Evolutionary conservation across 2,329 filamentous ascomycete species (phyloP), one percentile per base, ranked within the genome.

Genomic region (Spiromastix sp.): DNA sequence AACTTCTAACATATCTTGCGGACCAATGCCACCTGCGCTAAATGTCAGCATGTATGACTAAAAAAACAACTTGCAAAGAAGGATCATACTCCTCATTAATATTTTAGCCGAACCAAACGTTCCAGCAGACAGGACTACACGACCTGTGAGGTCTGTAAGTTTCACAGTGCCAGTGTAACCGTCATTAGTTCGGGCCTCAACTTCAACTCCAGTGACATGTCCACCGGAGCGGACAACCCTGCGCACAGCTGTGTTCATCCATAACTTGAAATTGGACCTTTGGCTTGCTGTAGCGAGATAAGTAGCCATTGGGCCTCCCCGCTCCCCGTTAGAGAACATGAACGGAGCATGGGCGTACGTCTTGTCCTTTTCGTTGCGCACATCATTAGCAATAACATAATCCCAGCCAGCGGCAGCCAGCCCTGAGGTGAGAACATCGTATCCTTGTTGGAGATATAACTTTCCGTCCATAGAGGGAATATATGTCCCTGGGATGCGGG

Each of bases 91-190:
- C 17, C 34, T 29, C 25, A 36, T 30, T 2, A 85, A 67, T 31
- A 85, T 62, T 57, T 81, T 81, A 10, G 78, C 66, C 2, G 77
- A 77, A n/a, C 77, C 77, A 42, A 85, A 81, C 1, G 79, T 64
- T 31, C 81, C 81, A 1, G 77, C 73, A 12, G 80, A 72, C 20
- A 84, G 60, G 44, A 85, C 71, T 29, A 85, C 78, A 33, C 77
- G 72, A 7, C 81, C 80, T 12, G 26, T 30, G 10, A 68, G 55
- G 3, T 66, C 48, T 15, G 76, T 75, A 38, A 83, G 57, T 4
- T 74, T 75, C 43, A 83, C 66, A 6, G 69, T 70, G 4, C 78
- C 75, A 17, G 62, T 64, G 43, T 71, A 69, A 6, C 77, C 77
- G 15, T 67, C 71, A 17, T 62, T 53, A 17, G 70, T 66, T 48